phyloP scores from a whole-genome alignment of 1,139 yeast genomes.

The Saccharomyces pastorianus region DNA sequence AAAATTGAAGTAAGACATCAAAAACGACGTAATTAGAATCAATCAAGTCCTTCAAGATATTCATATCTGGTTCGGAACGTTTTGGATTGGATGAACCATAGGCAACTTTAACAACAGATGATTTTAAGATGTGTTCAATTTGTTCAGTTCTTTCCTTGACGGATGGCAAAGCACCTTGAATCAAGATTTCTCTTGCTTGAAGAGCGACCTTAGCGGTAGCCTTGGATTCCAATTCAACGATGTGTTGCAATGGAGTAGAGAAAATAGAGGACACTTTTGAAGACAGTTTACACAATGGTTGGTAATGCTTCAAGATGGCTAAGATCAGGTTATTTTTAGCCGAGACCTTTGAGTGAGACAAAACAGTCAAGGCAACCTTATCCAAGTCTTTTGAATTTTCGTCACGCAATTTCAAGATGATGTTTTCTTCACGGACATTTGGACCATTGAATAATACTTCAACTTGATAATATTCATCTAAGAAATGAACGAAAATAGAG shows the following conservation, averaged over 20 bases:
- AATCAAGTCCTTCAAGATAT: constrained; percentile 78
- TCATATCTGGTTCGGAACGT: constrained; percentile 76
- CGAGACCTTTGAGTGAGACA: constrained; percentile 88
- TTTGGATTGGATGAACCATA: constrained; percentile 77
- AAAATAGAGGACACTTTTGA: constrained; percentile 64
- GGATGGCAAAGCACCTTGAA: constrained; percentile 94
- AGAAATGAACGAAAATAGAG: constrained; percentile 57
- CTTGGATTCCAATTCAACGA: constrained; percentile 84
- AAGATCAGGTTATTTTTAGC: constrained; percentile 85
- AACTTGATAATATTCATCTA: constrained; percentile 64
- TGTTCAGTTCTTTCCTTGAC: constrained; percentile 94
- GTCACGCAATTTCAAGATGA: constrained; percentile 76
- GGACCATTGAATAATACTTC: constrained; percentile 74
- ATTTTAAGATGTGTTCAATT: constrained; percentile 86
- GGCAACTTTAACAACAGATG: constrained; percentile 80
- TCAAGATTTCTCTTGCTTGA: constrained; percentile 90
- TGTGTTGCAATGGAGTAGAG: constrained; percentile 60
- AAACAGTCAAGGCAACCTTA: constrained; percentile 61
- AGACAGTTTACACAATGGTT: constrained; percentile 59
- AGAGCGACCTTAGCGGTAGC: constrained; percentile 90
- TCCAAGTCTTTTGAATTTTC: constrained; percentile 70
- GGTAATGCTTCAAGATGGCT: constrained; percentile 77
- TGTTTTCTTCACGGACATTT: constrained; percentile 75
- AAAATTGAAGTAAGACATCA: constrained; percentile 88
- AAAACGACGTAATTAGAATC: constrained; percentile 94